These are phyloP conservation scores for Candida boleticola DNA, from an alignment of 805 yeast genomes.

Conservation along the genomic window DNA sequence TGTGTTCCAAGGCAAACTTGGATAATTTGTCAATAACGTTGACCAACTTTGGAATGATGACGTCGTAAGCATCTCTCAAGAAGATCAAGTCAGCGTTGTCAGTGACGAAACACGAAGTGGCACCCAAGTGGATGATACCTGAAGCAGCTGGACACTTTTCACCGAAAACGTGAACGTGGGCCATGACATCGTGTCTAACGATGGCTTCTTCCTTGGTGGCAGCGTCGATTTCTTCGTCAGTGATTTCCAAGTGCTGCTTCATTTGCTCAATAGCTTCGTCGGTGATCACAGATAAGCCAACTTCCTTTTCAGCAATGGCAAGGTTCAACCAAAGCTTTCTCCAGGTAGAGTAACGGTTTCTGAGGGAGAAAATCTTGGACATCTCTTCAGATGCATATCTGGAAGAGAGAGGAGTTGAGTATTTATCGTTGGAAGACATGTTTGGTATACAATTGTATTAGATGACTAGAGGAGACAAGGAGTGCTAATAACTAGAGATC, in stretches of 20 bases:
- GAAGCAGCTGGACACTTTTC: conserved; percentile 92
- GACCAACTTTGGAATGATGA: conserved; percentile 90
- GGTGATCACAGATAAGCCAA: conserved; percentile 80
- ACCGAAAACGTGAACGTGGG: conserved; percentile 96
- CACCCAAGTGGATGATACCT: conserved; percentile 97
- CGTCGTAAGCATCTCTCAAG: conserved; percentile 91
- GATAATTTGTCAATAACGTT: conserved; percentile 90
- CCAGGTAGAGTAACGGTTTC: conserved; percentile 97
- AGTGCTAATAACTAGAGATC: too few species aligned
- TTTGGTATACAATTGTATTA: background rate
- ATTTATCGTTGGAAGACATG: conserved; percentile 61
- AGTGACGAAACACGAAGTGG: conserved; percentile 96
- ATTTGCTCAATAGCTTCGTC: conserved; percentile 91
- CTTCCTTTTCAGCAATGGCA: conserved; percentile 92
- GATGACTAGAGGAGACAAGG: too few species aligned
- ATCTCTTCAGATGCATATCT: conserved; percentile 98
- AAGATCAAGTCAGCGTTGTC: conserved; percentile 98
- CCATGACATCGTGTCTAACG: conserved; percentile 99
- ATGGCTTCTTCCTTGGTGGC: conserved; percentile 94
- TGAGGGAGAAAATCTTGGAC: conserved; percentile 86
- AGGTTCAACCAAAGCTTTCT: conserved; percentile 94
- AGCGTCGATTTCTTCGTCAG: conserved; percentile 87
- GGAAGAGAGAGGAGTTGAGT: conserved; percentile 90
- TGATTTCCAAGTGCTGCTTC: conserved; percentile 71
- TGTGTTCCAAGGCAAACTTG: conserved; percentile 84